phyloP scores from a whole-genome alignment of 371 early-diverging fungal genomes.

The Syncephalastrum racemosum region DNA sequence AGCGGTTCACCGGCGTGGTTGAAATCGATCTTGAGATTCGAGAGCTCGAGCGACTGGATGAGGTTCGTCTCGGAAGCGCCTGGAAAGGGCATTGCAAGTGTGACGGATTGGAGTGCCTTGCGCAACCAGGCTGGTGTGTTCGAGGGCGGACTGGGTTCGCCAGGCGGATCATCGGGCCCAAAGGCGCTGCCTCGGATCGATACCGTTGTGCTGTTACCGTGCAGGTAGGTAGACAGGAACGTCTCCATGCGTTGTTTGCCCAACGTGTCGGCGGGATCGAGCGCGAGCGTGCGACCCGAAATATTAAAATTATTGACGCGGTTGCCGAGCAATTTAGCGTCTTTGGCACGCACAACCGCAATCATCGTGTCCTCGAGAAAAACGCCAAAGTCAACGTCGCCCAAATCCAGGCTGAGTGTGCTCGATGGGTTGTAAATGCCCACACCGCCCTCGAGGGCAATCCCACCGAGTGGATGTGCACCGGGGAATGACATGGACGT shows the following conservation, averaged over 20 bases:
- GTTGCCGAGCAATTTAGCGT: conserved; percentile 37
- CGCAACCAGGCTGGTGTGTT: conserved; percentile 42
- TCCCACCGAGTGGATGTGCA: conserved; percentile 40
- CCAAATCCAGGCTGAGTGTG: conserved; percentile 36
- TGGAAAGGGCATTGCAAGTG: conserved; percentile 42
- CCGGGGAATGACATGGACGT: conserved; percentile 36
- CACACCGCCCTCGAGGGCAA: conserved; percentile 29
- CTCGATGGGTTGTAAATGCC: conserved; percentile 48
- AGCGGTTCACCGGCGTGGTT: conserved; percentile 22
- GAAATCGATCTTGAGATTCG: conserved; percentile 44
- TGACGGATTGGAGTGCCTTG: conserved; percentile 32
- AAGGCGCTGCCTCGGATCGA: conserved; percentile 37
- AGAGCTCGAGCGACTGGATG: conserved; percentile 34
- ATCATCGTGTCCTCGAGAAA: conserved; percentile 37
- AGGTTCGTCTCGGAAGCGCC: conserved; percentile 42
- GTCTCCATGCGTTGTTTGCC: conserved; percentile 25
- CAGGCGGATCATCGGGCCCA: conserved; percentile 31
- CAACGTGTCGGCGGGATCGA: conserved; percentile 19
- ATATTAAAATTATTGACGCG: conserved; percentile 41
- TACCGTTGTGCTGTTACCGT: conserved; percentile 33
- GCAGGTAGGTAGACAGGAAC: conserved; percentile 40
- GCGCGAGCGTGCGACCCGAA: conserved; percentile 36
- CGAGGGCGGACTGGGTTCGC: not conserved
- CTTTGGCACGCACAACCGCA: conserved; percentile 39
- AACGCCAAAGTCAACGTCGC: conserved; percentile 50